Evolutionary conservation across 345 rosid species (phyloP).

Genomic region (Murraya koenigii): DNA sequence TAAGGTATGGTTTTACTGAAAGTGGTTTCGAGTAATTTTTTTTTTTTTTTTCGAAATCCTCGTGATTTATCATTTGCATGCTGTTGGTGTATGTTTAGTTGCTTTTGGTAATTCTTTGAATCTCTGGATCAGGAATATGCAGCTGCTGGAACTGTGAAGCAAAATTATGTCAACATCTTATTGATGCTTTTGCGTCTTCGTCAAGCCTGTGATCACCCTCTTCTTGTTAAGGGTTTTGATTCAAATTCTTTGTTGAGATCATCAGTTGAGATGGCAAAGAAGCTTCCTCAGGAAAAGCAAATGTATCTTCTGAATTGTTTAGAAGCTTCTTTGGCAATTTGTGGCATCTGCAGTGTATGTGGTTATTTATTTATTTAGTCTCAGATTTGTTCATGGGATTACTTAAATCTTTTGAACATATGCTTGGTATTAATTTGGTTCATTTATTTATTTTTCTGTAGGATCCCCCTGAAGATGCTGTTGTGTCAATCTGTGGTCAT

Average conservation of each 20-base stretch:
- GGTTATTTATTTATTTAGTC: background rate
- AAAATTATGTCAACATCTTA: slow-evolving; percentile 90
- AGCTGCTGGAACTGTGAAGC: slow-evolving; percentile 97
- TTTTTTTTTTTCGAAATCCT: background rate
- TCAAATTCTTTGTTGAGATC: slow-evolving; percentile 53
- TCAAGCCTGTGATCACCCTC: slow-evolving; percentile 98
- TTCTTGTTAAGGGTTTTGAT: slow-evolving; percentile 78
- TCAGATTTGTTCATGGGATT: background rate
- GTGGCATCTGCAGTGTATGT: slow-evolving; percentile 92
- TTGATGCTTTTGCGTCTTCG: slow-evolving; percentile 98
- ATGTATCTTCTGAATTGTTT: slow-evolving; percentile 44
- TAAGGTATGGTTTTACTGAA: slow-evolving; percentile 46
- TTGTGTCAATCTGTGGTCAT: slow-evolving; percentile 81
- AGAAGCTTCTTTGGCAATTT: slow-evolving; percentile 80
- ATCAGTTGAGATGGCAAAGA: slow-evolving; percentile 58
- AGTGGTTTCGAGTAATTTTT: background rate
- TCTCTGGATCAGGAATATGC: slow-evolving; percentile 73
- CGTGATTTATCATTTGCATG: background rate
- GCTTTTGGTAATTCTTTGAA: background rate
- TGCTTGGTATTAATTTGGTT: background rate
- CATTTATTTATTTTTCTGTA: slow-evolving; percentile 20
- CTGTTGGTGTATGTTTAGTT: background rate
- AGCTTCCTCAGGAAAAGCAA: slow-evolving; percentile 47
- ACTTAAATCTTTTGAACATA: background rate
- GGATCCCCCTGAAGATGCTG: slow-evolving; percentile 99